Percentiles rank a stretch among this genome's conserved stretches.
Evolutionary conservation across 2,329 filamentous ascomycete species (phyloP).

Genomic region (Metarhizium anisopliae): DNA sequence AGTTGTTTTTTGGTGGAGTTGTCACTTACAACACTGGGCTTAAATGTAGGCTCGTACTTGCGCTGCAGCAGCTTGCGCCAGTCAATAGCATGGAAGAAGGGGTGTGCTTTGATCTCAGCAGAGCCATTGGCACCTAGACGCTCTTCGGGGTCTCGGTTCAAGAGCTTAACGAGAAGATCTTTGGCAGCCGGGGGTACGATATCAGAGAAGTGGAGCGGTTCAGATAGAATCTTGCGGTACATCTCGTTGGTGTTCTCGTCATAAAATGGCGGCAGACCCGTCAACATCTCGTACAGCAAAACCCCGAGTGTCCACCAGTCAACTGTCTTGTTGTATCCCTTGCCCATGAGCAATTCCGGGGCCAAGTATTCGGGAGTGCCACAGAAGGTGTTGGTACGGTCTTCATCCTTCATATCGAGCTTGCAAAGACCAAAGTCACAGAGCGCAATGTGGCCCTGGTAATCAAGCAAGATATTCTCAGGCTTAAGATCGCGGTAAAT

Average conservation of each 20-base stretch:
- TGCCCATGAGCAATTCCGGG: constrained; percentile 83
- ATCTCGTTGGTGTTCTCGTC: constrained; percentile 99
- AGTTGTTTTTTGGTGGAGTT: too few species aligned
- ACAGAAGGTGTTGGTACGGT: constrained; percentile 96
- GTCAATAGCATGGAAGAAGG: constrained; percentile 98
- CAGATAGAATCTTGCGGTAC: constrained; percentile 97
- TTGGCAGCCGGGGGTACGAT: constrained; percentile 89
- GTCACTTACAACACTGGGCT: constrained; percentile 81
- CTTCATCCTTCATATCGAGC: constrained; percentile 98
- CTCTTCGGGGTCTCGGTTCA: constrained; percentile 86
- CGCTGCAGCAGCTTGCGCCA: constrained; percentile 96
- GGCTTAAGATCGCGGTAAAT: constrained; percentile 74
- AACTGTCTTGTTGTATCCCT: constrained; percentile 95
- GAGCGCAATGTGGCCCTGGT: constrained; percentile 93
- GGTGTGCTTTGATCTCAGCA: constrained; percentile 95
- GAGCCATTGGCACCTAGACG: constrained; percentile 88
- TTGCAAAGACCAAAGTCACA: constrained; percentile 99
- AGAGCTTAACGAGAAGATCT: constrained; percentile 79
- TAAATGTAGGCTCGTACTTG: constrained; percentile 97
- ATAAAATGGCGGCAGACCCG: constrained; percentile 93
- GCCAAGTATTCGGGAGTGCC: constrained; percentile 96
- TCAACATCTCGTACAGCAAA: constrained; percentile 96
- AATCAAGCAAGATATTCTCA: constrained; percentile 95
- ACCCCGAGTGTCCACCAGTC: constrained; percentile 99
- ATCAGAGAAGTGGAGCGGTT: constrained; percentile 92